Evolutionary conservation across 768 basidiomycete genomes (phyloP).

Genomic region (Lepiota venenata): DNA sequence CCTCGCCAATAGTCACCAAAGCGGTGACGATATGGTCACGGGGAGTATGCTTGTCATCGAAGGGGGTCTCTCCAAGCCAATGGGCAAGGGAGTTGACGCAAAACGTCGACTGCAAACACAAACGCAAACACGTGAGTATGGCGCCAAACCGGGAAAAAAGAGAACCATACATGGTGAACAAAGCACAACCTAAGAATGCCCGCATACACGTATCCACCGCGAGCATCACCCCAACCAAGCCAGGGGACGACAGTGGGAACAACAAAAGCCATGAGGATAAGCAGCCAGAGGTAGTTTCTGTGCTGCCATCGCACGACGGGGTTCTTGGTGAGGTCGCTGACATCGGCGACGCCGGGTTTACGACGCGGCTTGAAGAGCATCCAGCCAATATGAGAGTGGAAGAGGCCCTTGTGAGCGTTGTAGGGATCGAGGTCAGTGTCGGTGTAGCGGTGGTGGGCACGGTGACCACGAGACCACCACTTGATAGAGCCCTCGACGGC

Average conservation of each 20-base stretch:
- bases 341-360: conserved; percentile 86
- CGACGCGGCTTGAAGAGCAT: conserved; percentile 90
- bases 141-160: conserved; percentile 2
- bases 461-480: conserved; percentile 99
- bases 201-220: conserved; percentile 85
- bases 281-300: conserved; percentile 66
- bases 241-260: conserved; percentile 79
- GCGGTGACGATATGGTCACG: conserved; percentile 89
- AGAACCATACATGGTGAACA: conserved; percentile 75
- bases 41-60: conserved; percentile 94
- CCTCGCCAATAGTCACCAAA: conserved; percentile 89
- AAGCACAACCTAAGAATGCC: conserved; percentile 75
- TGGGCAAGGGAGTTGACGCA: conserved; percentile 97
- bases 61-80: conserved; percentile 91
- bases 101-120: conserved; percentile 74
- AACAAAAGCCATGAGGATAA: conserved; percentile 66
- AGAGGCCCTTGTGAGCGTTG: conserved; percentile 86
- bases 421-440: conserved; percentile 97
- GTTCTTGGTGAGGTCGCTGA: conserved; percentile 81
- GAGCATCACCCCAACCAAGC: conserved; percentile 80
- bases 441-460: conserved; percentile 96
- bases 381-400: conserved; percentile 88
- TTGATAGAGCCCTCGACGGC: conserved; percentile 96
- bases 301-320: conserved; percentile 87
- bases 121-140: conserved; percentile 6